phyloP scores from a whole-genome alignment of 2,329 filamentous ascomycete species.

The Aschersonia sp. region DNA sequence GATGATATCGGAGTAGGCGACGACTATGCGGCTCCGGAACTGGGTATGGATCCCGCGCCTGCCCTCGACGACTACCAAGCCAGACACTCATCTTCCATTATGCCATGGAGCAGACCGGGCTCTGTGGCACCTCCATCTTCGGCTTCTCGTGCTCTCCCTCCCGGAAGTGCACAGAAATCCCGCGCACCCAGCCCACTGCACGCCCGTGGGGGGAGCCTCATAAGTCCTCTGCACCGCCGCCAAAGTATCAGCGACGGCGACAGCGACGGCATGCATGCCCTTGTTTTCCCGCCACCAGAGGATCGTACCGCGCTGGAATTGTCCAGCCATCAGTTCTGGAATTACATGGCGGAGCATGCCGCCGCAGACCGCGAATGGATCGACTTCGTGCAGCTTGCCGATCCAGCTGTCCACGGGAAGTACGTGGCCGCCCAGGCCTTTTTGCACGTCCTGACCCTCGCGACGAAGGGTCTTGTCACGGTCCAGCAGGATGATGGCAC shows the following conservation, averaged over 20 bases:
- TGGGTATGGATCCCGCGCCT: constrained; percentile 53
- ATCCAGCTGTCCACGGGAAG: constrained; percentile 35
- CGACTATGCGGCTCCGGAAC: constrained; percentile 38
- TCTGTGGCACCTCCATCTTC: constrained; percentile 30
- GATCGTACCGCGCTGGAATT: constrained; percentile 21
- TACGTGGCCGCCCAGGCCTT: constrained; percentile 61
- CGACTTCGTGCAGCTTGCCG: constrained; percentile 55
- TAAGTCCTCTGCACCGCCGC: constrained; percentile 27
- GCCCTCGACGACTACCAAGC: constrained; percentile 42
- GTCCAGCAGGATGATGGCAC: constrained; percentile 42
- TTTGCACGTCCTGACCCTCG: constrained; percentile 57
- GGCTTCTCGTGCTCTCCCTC: constrained; percentile 21
- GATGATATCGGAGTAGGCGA: constrained; percentile 1
- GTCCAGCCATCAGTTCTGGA: constrained; percentile 30
- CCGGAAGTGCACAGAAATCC: constrained; percentile 20
- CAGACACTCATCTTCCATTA: constrained; percentile 37
- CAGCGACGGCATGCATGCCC: constrained; percentile 4
- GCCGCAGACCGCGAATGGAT: constrained; percentile 31
- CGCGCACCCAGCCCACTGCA: constrained; percentile 23
- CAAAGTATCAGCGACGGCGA: constrained; percentile 17
- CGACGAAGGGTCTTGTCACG: constrained; percentile 46
- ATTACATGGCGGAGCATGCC: constrained; percentile 23
- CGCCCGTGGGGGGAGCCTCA: constrained; percentile 15
- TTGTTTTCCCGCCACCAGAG: constrained; percentile 8
- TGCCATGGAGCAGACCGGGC: constrained; percentile 36